Evolutionary conservation across 208 protist genomes (phyloP).

Genomic region (Polymyxa betae): DNA sequence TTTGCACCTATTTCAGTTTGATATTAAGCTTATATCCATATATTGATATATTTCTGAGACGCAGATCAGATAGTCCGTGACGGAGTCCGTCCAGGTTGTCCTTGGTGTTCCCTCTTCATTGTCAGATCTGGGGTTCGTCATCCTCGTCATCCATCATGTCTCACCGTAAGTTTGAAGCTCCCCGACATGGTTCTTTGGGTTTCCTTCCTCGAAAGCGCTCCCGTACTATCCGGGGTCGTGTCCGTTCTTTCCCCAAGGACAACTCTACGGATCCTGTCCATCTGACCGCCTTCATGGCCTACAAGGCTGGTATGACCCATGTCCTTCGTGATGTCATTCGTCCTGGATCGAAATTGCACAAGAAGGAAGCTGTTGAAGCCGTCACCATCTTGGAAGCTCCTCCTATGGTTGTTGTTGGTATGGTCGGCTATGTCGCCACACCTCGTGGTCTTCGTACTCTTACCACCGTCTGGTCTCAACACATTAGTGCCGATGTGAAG

Average conservation of each 20-base stretch:
- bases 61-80: neutral
- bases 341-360: constrained; percentile 91
- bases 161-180: constrained; percentile 96
- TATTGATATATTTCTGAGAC: neutral
- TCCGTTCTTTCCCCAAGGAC: constrained; percentile 93
- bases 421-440: constrained; percentile 97
- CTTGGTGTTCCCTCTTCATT: neutral
- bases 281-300: constrained; percentile 96
- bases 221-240: constrained; percentile 83
- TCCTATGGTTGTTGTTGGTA: constrained; percentile 95
- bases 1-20: no score
- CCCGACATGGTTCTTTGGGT: constrained; percentile 95
- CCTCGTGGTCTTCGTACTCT: constrained; percentile 91
- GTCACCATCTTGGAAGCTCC: constrained; percentile 98
- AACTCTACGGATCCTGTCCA: constrained; percentile 87
- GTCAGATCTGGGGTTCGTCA: neutral
- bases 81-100: no score
- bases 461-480: constrained; percentile 96
- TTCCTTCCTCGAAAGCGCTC: constrained; percentile 95
- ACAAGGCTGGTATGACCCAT: constrained; percentile 99
- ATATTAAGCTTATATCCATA: neutral
- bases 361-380: constrained; percentile 97
- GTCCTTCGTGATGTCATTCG: constrained; percentile 96
- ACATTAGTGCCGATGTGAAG: constrained; percentile 89
- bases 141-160: constrained; percentile 66